Evolutionary conservation across 495 filamentous ascomycete genomes (phyloP), one percentile per base, ranked within the genome.

Genomic region (Podospora pseudoanserina): DNA sequence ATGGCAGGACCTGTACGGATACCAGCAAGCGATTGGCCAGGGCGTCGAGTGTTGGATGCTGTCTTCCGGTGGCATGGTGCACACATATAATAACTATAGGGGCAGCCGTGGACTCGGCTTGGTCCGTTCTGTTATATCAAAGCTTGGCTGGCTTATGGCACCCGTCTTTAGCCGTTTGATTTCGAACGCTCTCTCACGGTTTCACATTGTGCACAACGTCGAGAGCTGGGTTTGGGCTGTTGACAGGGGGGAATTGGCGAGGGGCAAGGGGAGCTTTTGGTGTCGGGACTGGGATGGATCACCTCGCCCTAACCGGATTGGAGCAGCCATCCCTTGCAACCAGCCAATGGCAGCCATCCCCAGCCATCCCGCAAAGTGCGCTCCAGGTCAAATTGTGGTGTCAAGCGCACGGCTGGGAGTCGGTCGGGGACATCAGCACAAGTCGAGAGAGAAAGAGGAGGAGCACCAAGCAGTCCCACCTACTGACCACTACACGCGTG

Each of bases 351-450:
- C 68, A 74, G 61, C 55, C 65, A 68, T 63, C 72, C 77, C 79
- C 81, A 83, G 79, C 81, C 81, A 81, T 80, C 78, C 77, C 66
- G 65, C 74, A 74, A 77, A 78, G 60, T 65, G 62, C 68, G 55
- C 68, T 56, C 55, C 19, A 34, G 65, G 60, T 63, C 20, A 68
- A 67, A 60, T 60, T 30, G 57, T 57, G 69, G 67, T 67, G 67
- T 64, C 60, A 65, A 55, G 67, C 60, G 30, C 59, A 55, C 54
- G 44, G 34, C 27, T 34, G 28, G 27, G 39, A 49, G 39, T 49
- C 39, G 39, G 23, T 23, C 23, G 23, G 23, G 39, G 39, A 49
- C 39, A 13, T 16, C 39, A 39, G 34, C 34, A 39, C 34, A 39
- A 66, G 65, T 26, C 32, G 60, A 62, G 55, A 56, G 55, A 26